Conservation (phyloP, 208 protist genomes). For the Strigomonas culicis region DNA sequence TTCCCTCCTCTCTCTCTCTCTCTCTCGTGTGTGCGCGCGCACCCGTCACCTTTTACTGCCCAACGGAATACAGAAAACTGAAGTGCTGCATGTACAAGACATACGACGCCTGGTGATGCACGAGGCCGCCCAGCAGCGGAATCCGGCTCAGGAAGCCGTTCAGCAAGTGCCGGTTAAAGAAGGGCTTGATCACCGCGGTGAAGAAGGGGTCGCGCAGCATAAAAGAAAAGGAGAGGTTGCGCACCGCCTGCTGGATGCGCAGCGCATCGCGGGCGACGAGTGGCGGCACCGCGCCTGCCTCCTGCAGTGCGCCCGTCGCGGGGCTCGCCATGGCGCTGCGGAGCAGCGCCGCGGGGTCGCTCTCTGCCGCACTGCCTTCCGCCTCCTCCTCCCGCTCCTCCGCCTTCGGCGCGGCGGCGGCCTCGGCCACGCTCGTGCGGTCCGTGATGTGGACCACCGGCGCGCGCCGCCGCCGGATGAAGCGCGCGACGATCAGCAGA, state of each 20-base stretch:
- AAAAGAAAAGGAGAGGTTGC: conserved; percentile 39
- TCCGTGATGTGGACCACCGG: conserved; percentile 67
- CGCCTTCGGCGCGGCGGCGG: not conserved
- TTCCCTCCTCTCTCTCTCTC: no score
- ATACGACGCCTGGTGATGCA: conserved; percentile 62
- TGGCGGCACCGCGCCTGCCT: conserved; percentile 3
- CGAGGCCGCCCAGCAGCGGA: conserved; percentile 59
- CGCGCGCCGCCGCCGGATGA: conserved; percentile 56
- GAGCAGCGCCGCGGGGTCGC: not conserved
- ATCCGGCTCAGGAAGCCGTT: conserved; percentile 67
- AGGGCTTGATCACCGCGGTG: conserved; percentile 53
- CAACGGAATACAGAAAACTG: conserved; percentile 80
- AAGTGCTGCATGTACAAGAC: conserved; percentile 82
- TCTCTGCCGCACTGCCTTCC: conserved; percentile 1
- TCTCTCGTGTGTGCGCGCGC: not conserved
- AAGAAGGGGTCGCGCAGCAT: conserved; percentile 85
- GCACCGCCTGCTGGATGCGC: conserved; percentile 60
- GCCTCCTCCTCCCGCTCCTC: not conserved
- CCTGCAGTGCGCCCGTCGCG: not conserved
- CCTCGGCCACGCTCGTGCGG: not conserved
- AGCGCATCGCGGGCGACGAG: conserved; percentile 58
- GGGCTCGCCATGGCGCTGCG: not conserved
- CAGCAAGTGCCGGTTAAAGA: conserved; percentile 61
- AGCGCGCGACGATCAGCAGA: conserved; percentile 39
- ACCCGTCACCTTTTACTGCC: conserved; percentile 26